These are phyloP conservation scores for Eustoma russellianum DNA, from an alignment of 257 asterid genomes.

Conservation along the genomic window DNA sequence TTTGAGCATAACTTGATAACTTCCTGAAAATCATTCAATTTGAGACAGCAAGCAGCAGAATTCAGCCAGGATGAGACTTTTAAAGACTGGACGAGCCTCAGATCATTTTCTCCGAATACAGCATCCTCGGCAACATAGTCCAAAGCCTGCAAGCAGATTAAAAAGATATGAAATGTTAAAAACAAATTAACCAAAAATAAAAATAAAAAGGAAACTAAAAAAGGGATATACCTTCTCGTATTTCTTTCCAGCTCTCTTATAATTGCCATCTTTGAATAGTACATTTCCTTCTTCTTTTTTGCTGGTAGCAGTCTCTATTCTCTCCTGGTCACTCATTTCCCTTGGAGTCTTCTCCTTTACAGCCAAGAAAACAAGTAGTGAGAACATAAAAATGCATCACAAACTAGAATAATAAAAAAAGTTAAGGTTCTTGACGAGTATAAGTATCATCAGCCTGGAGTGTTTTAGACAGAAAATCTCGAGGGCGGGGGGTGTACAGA, in stretches of 20 bases:
- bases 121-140: slow-evolving; percentile 42
- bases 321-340: slow-evolving; percentile 53
- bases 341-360: slow-evolving; percentile 56
- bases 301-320: slow-evolving; percentile 41
- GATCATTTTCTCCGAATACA: slow-evolving; percentile 28
- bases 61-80: slow-evolving; percentile 61
- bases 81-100: slow-evolving; percentile 34
- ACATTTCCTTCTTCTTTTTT: slow-evolving; percentile 69
- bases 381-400: slow-evolving; percentile 3
- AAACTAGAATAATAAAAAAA: not conserved
- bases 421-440: no score
- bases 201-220: not conserved
- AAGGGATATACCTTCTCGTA: slow-evolving; percentile 28
- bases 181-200: not conserved
- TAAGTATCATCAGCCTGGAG: no score
- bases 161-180: not conserved
- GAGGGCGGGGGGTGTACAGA: no score
- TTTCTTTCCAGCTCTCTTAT: slow-evolving; percentile 45
- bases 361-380: not conserved
- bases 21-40: slow-evolving; percentile 37
- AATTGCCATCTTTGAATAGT: slow-evolving; percentile 43
- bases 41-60: slow-evolving; percentile 58
- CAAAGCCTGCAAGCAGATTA: slow-evolving; percentile 33
- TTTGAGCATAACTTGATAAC: slow-evolving; percentile 46
- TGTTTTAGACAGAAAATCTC: no score